Base-by-base conservation (phyloP, 805 yeast species). In the Candida chauliodis region DNA sequence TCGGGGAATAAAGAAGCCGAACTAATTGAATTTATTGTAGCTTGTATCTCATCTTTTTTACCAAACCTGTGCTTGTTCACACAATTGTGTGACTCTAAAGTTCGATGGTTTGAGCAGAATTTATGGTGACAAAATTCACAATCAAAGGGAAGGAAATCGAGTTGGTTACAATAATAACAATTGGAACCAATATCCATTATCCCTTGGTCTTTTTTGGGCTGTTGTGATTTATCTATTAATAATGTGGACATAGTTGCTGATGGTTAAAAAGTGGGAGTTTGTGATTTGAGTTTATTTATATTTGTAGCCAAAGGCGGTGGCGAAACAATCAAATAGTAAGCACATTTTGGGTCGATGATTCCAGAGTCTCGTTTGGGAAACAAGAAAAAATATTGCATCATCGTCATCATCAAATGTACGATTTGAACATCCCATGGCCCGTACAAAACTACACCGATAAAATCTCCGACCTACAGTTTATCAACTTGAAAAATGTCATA, bases 391-490 rank as follows among this genome's bases (percentile, higher is more conserved):
- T 5, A 18, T 22, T 18, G 17, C 26, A n/a, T 31, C 23, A 22
- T 29, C 34, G 30, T n/a, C 38, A 44, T 36, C 51, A n/a, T n/a
- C n/a, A n/a, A n/a, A 34, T 56, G 50, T 66, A 79, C 42, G 95
- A 85, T 58, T 63, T 85, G 40, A 85, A 84, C 53, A 78, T 85
- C 7, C 75, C 78, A 11, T 84, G 89, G 84, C 93, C 93, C 0
- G 75, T 71, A 38, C 58, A 55, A 11, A 66, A 68, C 36, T 84
- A 75, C 52, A 43, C 51, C 2, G 49, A 62, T 5, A 59, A 61
- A 21, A 74, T 79, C 3, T 54, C 73, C 0, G 46, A 55, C 3
- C 47, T 52, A 9, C 76, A 79, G 38, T 50, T 81, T 2, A 50
- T 49, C 1, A 61, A 59, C 16, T 52, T 84, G 30, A 73, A 73